Base-by-base conservation (phyloP, 2,329 filamentous ascomycete genomes). In the Botrytis fabae region DNA sequence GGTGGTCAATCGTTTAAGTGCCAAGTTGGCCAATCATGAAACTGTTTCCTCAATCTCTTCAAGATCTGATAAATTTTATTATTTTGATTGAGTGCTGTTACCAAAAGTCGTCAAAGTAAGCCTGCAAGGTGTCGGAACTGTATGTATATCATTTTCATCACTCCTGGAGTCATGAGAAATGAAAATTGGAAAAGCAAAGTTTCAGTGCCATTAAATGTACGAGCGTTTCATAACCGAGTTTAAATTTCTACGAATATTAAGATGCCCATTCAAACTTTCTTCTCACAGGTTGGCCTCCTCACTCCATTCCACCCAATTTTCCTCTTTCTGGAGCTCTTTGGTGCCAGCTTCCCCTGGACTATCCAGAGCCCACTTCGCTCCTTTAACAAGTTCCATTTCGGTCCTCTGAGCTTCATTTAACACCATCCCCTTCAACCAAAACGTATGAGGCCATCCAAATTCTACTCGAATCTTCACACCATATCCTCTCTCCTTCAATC, bases 391-490 rank as follows among this genome's bases (percentile, higher is more conserved):
- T 61, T 80, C 81, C 75, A 75, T 77, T 66, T 87, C 85, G 14
- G 83, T 84, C 75, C 80, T 77, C 25, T 83, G 75, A 9, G 85
- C 83, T 75, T 81, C 79, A 20, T 82, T 77, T 76, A 86, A 76
- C 72, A 73, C 78, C 48, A 84, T 85, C 32, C 82, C 82, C 79
- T 84, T 82, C 73, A 87, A 77, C 86, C 86, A 87, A 76, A 86
- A 87, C 12, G 86, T 87, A 80, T 87, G 86, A 28, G 85, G 85
- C 82, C 83, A 86, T 14, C 85, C 85, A 71, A 77, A 74, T 42
- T 85, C 81, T 2, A 86, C 81, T 75, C 84, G 82, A 10, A 85
- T 77, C 72, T 78, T 81, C 0, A 86, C 83, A 20, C 83, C 81
- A 0, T 83, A 81, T 18, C 83, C 83, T 6, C 80, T 82, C 20